Evolutionary conservation across 75 land plant species (phyloP).

Genomic region (Ceratopteris richardii): DNA sequence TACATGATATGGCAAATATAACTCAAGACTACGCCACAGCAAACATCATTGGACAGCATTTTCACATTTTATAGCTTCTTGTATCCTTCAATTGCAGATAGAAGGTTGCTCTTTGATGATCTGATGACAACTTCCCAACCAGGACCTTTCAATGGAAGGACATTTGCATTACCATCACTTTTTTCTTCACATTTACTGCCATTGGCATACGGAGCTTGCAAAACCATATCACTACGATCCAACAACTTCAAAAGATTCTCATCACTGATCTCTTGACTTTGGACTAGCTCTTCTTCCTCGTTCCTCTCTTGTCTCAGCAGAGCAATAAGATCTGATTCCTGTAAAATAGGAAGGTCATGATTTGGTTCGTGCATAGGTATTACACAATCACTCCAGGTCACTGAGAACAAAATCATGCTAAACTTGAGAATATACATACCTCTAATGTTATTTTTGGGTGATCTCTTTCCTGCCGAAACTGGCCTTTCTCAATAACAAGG

Average conservation of each 20-base stretch:
- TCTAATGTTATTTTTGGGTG: slow-evolving; percentile 31
- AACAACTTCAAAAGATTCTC: slow-evolving; percentile 43
- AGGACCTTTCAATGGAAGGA: slow-evolving; percentile 64
- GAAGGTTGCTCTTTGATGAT: slow-evolving; percentile 41
- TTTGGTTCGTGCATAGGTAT: too few relatives aligned
- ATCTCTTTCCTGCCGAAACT: slow-evolving; percentile 64
- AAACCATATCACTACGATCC: slow-evolving; percentile 61
- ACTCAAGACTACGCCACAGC: too few relatives aligned
- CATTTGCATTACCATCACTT: background rate
- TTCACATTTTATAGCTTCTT: slow-evolving; percentile 6
- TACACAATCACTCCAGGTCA: too few relatives aligned
- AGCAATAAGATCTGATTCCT: slow-evolving; percentile 77
- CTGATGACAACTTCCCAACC: slow-evolving; percentile 91
- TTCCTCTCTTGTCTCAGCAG: slow-evolving; percentile 51
- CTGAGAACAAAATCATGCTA: background rate
- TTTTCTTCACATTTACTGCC: background rate
- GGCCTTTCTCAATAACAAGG: slow-evolving; percentile 86
- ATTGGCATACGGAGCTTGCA: too few relatives aligned
- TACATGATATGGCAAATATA: too few relatives aligned
- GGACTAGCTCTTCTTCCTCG: slow-evolving; percentile 67
- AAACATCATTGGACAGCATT: too few relatives aligned
- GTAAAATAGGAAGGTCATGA: background rate
- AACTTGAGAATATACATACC: slow-evolving; percentile 3
- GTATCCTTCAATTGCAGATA: slow-evolving; percentile 61
- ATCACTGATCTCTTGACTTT: slow-evolving; percentile 72